Percentiles rank a stretch among this genome's conserved stretches.
These are phyloP conservation scores for Teratosphaeriaceae sp. DNA, from an alignment of 2,329 filamentous ascomycete species.

Conservation along the genomic window DNA sequence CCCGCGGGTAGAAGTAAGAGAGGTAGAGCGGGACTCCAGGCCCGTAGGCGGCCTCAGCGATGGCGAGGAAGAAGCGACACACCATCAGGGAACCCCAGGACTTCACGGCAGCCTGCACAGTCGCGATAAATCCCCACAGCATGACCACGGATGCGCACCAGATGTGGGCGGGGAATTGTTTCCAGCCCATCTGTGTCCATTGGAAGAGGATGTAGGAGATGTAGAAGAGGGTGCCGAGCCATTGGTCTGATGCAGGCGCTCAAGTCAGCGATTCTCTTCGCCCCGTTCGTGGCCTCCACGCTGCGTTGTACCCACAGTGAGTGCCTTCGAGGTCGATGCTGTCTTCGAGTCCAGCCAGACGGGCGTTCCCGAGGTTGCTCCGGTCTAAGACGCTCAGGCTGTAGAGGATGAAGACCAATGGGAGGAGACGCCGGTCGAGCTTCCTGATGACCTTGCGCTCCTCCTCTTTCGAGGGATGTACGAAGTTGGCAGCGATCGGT, in stretches of 20 bases:
- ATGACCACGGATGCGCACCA: constrained; percentile 40
- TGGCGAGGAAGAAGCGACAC: constrained; percentile 40
- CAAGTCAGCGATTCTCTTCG: no score
- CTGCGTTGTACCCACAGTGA: constrained; percentile 1
- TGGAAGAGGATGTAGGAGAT: constrained; percentile 59
- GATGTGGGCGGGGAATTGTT: constrained; percentile 24
- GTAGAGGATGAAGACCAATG: constrained; percentile 28
- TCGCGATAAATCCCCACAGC: constrained; percentile 42
- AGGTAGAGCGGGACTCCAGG: constrained; percentile 55
- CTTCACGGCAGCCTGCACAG: constrained; percentile 39
- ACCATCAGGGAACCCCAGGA: constrained; percentile 45
- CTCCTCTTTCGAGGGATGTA: constrained; percentile 19
- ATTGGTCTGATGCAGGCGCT: no score
- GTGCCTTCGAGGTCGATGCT: constrained; percentile 28
- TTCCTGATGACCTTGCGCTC: constrained; percentile 26
- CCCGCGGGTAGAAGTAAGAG: constrained; percentile 56
- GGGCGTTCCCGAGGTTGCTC: constrained; percentile 32
- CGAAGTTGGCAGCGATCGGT: constrained; percentile 8
- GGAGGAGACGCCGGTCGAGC: constrained; percentile 26
- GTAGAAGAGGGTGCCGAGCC: constrained; percentile 57
- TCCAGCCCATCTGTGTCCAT: constrained; percentile 51
- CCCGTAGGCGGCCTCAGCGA: constrained; percentile 28
- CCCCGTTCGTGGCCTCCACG: no score
- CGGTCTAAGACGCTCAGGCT: constrained; percentile 26
- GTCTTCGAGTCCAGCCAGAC: constrained; percentile 31